A percentile compares a stretch with the other conserved stretches of the same genome.
Conservation (phyloP, 176 grass and related monocot species). For the Lolium multiflorum region DNA sequence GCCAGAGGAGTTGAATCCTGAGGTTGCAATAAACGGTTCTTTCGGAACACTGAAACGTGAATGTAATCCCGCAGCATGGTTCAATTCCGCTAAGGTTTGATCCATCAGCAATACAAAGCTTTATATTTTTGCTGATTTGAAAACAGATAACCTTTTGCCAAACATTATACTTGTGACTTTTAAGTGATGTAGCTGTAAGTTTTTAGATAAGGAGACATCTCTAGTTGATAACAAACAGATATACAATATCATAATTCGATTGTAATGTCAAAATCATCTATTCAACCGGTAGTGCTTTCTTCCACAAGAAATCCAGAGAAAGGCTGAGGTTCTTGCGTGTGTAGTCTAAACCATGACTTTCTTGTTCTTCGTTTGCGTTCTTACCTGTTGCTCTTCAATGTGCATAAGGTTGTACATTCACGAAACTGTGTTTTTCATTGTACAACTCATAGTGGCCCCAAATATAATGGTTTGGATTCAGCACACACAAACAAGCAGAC, state of each 20-base stretch:
- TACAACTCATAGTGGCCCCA: not conserved
- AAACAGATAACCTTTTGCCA: not conserved
- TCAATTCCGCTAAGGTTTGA: conserved; percentile 54
- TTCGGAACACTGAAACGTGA: conserved; percentile 51
- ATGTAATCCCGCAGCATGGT: conserved; percentile 54
- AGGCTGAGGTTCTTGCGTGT: not conserved
- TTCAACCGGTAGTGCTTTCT: no score
- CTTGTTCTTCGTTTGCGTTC: not conserved
- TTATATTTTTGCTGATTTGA: conserved; percentile 31
- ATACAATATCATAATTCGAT: no score
- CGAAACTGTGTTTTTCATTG: not conserved
- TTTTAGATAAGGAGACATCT: no score
- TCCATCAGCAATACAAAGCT: not conserved
- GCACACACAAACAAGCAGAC: not conserved
- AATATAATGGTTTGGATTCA: conserved; percentile 8
- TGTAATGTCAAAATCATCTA: no score
- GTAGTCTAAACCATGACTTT: not conserved
- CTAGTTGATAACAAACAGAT: no score
- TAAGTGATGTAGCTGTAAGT: no score
- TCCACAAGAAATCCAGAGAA: no score
- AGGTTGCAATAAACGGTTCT: not conserved
- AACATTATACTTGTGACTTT: no score
- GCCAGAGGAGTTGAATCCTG: conserved; percentile 37
- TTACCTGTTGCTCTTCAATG: not conserved
- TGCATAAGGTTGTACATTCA: not conserved